Conservation (phyloP, 2,329 filamentous ascomycete genomes). For the Ceratocystis alfenasii region DNA sequence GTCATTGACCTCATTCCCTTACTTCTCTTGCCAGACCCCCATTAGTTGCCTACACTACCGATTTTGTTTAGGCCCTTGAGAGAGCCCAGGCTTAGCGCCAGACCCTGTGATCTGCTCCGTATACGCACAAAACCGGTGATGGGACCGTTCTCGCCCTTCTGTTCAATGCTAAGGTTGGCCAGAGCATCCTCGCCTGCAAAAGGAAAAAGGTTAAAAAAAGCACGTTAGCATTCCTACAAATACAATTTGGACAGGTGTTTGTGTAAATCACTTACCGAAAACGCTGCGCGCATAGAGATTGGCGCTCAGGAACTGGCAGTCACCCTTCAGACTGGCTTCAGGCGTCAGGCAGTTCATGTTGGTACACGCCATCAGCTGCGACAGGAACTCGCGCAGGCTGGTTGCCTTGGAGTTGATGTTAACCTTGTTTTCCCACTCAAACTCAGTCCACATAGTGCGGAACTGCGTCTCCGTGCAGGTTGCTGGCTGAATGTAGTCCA, state of each 20-base stretch:
- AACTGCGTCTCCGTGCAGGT: conserved; percentile 96
- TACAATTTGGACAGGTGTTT: no score
- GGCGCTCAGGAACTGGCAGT: conserved; percentile 94
- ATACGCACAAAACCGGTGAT: conserved; percentile 97
- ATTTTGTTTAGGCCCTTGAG: conserved; percentile 89
- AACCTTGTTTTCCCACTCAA: conserved; percentile 99
- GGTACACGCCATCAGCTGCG: conserved; percentile 90
- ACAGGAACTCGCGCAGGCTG: conserved; percentile 79
- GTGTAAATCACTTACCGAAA: conserved; percentile 61
- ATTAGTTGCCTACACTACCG: conserved; percentile 33
- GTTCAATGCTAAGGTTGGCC: conserved; percentile 94
- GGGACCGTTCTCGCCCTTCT: conserved; percentile 87
- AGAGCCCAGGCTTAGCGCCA: conserved; percentile 85
- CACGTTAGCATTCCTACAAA: no score
- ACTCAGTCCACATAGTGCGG: conserved; percentile 99
- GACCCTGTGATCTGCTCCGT: conserved; percentile 87
- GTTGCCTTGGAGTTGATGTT: conserved; percentile 99
- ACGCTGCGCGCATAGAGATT: conserved; percentile 95
- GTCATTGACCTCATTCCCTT: background rate
- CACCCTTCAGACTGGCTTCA: conserved; percentile 89
- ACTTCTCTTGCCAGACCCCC: background rate
- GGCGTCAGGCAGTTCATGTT: conserved; percentile 98
- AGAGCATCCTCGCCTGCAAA: conserved; percentile 83
- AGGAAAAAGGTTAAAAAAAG: conserved; percentile 6
- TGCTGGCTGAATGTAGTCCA: conserved; percentile 98